phyloP scores from a whole-genome alignment of 176 grass and related monocot species.

The Raddia guianensis region DNA sequence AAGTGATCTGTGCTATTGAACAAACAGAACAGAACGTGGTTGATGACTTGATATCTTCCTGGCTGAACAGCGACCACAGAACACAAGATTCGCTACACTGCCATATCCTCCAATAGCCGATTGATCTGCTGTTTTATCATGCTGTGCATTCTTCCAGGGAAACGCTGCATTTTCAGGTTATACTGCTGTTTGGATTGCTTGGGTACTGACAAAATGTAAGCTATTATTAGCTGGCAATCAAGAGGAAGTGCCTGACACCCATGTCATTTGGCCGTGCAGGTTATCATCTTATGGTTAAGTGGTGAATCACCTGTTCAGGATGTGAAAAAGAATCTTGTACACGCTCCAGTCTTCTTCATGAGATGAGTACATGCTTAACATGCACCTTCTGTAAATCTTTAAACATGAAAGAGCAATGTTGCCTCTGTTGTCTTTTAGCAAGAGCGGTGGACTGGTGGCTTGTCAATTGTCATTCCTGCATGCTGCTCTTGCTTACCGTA shows the following conservation, averaged over 20 bases:
- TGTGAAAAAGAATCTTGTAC: background rate
- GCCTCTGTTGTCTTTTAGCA: background rate
- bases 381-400: background rate
- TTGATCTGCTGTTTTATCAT: background rate
- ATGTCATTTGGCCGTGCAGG: background rate
- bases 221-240: background rate
- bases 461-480: background rate
- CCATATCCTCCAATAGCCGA: too few species aligned
- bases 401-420: background rate
- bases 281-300: background rate
- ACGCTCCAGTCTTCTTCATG: background rate
- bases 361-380: background rate
- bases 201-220: background rate
- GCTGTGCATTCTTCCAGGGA: background rate
- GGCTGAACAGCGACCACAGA: too few species aligned
- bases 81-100: too few species aligned
- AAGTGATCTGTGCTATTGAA: too few species aligned
- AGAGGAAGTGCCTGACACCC: background rate
- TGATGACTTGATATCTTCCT: too few species aligned
- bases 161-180: background rate
- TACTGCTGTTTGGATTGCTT: background rate
- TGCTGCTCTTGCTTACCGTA: background rate
- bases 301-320: too few species aligned
- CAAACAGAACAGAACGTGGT: too few species aligned
- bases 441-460: background rate